Base-by-base conservation (phyloP, 768 basidiomycete species). In the Auricularia heimuer region DNA sequence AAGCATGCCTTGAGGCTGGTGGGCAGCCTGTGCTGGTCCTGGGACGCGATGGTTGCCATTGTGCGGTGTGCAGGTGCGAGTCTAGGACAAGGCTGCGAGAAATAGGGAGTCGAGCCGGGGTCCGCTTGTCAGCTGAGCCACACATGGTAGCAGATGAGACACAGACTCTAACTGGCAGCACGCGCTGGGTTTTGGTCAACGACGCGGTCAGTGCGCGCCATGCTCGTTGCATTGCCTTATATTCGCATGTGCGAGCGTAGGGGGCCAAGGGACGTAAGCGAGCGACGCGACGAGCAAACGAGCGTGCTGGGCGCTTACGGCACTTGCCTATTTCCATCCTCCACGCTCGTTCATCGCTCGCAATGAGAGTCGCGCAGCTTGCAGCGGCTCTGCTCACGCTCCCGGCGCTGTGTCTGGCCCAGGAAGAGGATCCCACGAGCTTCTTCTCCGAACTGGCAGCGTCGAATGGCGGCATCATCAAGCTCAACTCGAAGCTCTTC, bases 401-500 rank as follows among this genome's bases (percentile, higher is more conserved):
- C 56, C 60, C 65, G 18, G 29, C 62, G 16, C 44, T 70, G 42
- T 65, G 66, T 16, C 61, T 67, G 51, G 71, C 73, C 2, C 54
- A 69, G 34, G 67, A 70, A 61, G 63, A 65, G 37, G 62, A 70
- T 33, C 16, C 63, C 1, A 81, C 80, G n/a, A 78, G 85, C 56
- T 80, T 89, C 70, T 87, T 94, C 67, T 72, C 82, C 2, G 76
- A 85, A 14, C 82, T 94, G 47, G 89, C 95, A 7, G 78, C 81
- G 3, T 79, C 83, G 7, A 85, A 86, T 67, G 85, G 87, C 70
- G 95, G 96, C 61, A 71, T 94, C 71, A 89, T 98, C 74, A 85
- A 82, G 67, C 87, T 98, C 71, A 83, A 95, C 76, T 78, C 86
- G 35, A 79, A 79, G 35, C 79, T 82, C 2, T 99, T 86, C 75